Evolutionary conservation across 2,329 filamentous ascomycete genomes (phyloP), one percentile per base, ranked within the genome.

Genomic region (Pseudophaeomoniella oleicola): DNA sequence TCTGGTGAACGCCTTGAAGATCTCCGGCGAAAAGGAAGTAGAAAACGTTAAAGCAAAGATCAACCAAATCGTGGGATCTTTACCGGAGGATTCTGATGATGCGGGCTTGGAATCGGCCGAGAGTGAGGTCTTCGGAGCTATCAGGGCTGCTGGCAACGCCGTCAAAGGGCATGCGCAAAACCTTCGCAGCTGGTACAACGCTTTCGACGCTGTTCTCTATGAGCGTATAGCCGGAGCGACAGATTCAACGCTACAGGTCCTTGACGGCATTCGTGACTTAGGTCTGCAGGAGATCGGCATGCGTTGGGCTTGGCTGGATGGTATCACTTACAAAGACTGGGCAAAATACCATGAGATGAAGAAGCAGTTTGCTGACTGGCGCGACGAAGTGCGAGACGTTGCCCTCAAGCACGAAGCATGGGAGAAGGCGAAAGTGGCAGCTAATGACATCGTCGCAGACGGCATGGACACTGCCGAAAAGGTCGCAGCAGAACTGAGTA

Each of bases 251-350:
- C 75, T 94, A 37, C 72, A 78, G 51, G 84, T 92, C 12, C 71
- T 94, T 19, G 81, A 88, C 44, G 74, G 75, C 50, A 87, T 90
- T 41, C 76, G 83, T 30, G 81, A 87, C 48, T 67, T 94, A 22
- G 84, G 86, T 4, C 69, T 94, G 19, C 84, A 93, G 54, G 84
- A 92, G 55, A 85, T 94, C 37, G 87, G 87, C 39, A 88, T 92
- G 76, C 71, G 63, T 41, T 98, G 90, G 87, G 86, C 88, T 10
- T 93, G 84, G 79, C 90, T 86, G 62, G 86, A 96, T 39, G 85
- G 85, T 19, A 74, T 98, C 42, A 93, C 88, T 2, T 94, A 98
- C 67, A 87, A 92, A 56, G 86, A 98, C 56, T 98, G 90, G 90
- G 75, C 80, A 41, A 90, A 88, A 55, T 98, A 94, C 53, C 86